These are phyloP conservation scores for Gryganskiella cystojenkinii DNA, from an alignment of 192 early-diverging fungal species.

Conservation along the genomic window DNA sequence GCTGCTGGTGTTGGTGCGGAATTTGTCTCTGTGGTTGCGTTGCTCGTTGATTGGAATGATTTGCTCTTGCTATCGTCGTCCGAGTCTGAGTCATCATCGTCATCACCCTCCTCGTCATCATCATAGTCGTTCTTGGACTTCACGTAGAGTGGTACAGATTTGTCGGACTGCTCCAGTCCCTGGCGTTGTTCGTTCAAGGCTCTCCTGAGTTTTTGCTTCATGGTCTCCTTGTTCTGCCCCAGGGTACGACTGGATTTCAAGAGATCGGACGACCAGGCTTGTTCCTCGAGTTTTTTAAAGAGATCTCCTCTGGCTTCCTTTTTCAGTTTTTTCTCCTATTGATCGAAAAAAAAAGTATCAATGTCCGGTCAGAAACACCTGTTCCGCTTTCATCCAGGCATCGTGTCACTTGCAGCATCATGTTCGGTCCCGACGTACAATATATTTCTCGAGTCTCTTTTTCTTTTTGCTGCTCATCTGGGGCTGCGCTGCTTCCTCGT, in stretches of 20 bases:
- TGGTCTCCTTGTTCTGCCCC: slow-evolving; percentile 73
- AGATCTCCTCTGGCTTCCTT: slow-evolving; percentile 78
- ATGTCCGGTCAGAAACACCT: slow-evolving; percentile 20
- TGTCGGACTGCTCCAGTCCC: slow-evolving; percentile 69
- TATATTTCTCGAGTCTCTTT: slow-evolving; percentile 82
- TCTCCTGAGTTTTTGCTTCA: slow-evolving; percentile 72
- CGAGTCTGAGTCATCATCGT: slow-evolving; percentile 30
- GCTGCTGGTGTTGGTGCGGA: slow-evolving; percentile 6
- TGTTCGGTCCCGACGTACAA: slow-evolving; percentile 58
- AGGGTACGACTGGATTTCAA: slow-evolving; percentile 77
- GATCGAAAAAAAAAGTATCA: background rate
- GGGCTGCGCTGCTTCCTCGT: slow-evolving; percentile 40
- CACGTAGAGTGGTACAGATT: slow-evolving; percentile 65
- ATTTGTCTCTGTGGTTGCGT: background rate
- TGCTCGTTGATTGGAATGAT: slow-evolving; percentile 9
- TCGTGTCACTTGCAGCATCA: background rate
- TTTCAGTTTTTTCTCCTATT: slow-evolving; percentile 80
- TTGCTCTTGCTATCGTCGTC: slow-evolving; percentile 24
- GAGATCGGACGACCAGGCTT: slow-evolving; percentile 75
- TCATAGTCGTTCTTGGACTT: slow-evolving; percentile 60
- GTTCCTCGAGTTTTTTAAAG: slow-evolving; percentile 71
- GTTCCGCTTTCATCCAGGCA: slow-evolving; percentile 1
- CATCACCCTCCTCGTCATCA: slow-evolving; percentile 38
- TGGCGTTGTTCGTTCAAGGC: slow-evolving; percentile 74
- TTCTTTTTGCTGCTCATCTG: slow-evolving; percentile 77